Evolutionary conservation across 2,329 filamentous ascomycete genomes (phyloP).

Genomic region (Epichloe elymi): DNA sequence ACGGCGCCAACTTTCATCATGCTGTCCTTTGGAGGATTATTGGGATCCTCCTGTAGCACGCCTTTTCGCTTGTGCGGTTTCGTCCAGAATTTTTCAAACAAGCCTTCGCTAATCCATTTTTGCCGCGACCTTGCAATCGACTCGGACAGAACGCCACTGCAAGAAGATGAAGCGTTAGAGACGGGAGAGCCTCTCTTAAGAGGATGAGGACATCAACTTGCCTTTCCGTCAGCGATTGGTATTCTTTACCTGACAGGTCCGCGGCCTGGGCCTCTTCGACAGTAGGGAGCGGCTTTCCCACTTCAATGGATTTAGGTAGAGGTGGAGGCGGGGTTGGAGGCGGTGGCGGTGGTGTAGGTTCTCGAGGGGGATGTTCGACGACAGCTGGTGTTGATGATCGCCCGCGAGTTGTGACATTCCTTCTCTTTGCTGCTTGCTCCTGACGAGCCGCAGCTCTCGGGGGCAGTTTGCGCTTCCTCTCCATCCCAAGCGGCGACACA

Average conservation of each 20-base stretch:
- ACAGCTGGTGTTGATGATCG: slow-evolving; percentile 33
- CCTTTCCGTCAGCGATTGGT: slow-evolving; percentile 64
- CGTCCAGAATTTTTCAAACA: slow-evolving; percentile 68
- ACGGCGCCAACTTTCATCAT: slow-evolving; percentile 63
- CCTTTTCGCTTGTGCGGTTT: slow-evolving; percentile 59
- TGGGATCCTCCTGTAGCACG: slow-evolving; percentile 46
- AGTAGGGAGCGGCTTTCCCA: slow-evolving; percentile 58
- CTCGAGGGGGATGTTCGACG: slow-evolving; percentile 21
- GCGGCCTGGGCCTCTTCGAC: slow-evolving; percentile 53
- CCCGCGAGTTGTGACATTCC: slow-evolving; percentile 42
- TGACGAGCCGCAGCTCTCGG: slow-evolving; percentile 47
- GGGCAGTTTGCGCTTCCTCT: slow-evolving; percentile 54
- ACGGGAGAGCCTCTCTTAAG: not conserved
- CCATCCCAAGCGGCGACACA: slow-evolving; percentile 29
- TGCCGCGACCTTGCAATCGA: slow-evolving; percentile 61
- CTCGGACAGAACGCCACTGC: slow-evolving; percentile 60
- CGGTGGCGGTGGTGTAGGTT: slow-evolving; percentile 16
- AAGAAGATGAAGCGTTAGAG: not conserved
- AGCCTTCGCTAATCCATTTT: slow-evolving; percentile 57
- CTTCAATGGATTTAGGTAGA: slow-evolving; percentile 49
- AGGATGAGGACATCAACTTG: slow-evolving; percentile 16
- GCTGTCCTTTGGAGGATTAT: slow-evolving; percentile 56
- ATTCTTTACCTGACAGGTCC: slow-evolving; percentile 50
- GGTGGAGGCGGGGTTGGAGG: slow-evolving; percentile 24
- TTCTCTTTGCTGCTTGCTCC: slow-evolving; percentile 47